Base-by-base conservation (phyloP, 768 basidiomycete species). In the Pleurotus citrinopileatus region DNA sequence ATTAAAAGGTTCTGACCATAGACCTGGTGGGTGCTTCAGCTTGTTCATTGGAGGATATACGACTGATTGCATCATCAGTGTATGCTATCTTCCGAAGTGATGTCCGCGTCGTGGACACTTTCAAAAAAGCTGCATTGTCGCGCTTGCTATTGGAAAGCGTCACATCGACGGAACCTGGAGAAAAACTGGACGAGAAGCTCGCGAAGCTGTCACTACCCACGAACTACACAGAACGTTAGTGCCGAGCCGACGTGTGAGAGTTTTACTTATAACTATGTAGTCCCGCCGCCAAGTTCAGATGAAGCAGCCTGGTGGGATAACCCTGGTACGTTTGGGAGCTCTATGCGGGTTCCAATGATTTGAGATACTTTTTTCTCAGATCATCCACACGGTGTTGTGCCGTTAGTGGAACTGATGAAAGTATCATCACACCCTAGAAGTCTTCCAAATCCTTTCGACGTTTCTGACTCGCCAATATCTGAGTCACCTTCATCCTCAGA, bases 1-100 rank as follows among this genome's bases (percentile, higher is more conserved):
- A 60, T 71, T 99, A 54, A 78, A 76, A 63, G 84, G 89, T n/a
- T 99, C 97, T 4, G 97, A 99, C 72, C 97, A 99, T 66, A 86
- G 89, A 64, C 97, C 97, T 66, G 91, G 93, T 87, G 57, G 50
- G 72, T 58, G 47, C 20, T 50, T 36, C 22, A 40, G 48, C n/a
- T 29, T 17, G 55, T 17, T 25, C 19, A 55, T 29, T 36, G 43
- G 54, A 50, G 8, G 37, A 27, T 55, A n/a, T 36, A 56, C 40
- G 37, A 36, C 57, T 42, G 51, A 54, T 37, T n/a, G 38, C 17
- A 20, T 36, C 17, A 12, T 55, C 17, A 92, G 96, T 99, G 3
- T 96, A 89, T 61, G 92, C 84, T 3, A 69, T 93, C 5, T 94
- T 97, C 70, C 76, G 82, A 47, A 85, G 86, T 1, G 80, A 86